Base-by-base conservation (phyloP, 805 yeast species). In the Metschnikowia kunwiensis region DNA sequence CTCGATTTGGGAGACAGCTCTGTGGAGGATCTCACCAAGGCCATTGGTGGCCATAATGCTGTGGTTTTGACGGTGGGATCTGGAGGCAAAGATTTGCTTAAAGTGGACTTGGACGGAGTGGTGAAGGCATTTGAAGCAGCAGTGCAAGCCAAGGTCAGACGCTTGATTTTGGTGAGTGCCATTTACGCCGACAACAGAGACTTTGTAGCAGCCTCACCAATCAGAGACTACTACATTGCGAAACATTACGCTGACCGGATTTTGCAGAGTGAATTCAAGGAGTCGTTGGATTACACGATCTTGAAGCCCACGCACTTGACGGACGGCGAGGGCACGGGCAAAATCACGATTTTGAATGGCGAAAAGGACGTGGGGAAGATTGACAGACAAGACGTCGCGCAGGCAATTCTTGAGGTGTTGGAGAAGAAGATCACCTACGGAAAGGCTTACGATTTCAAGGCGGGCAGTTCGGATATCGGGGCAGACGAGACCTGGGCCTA, bases 41-140 rank as follows among this genome's bases (percentile, higher is more conserved):
- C 57, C 0, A 49, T 79, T 23, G 53, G 58, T 27, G 80, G 77
- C 3, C 66, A 63, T 24, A 77, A 75, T 46, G 77, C 78, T 7
- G 76, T 79, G 4, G 75, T 80, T 1, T 76, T 78, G 61, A 59
- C 74, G 25, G 84, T 82, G 0, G 85, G 85, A 7, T 76, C 82
- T 2, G 80, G 76, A 13, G 84, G 83, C 2, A 71, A 70, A 29
- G 73, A 74, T 11, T 47, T 70, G 6, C 61, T 77, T 34, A 60
- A 69, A 15, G 74, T 79, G n/a, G 86, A 80, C 48, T 59, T 78
- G 40, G 84, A 79, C 50, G 80, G 80, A 4, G 78, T 80, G 7
- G 74, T 75, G 21, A 75, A 75, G 50, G 65, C 72, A 1, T 63
- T 73, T 38, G 82, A 78, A 49, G 83, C 80, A 1, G 62, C 77